phyloP scores from a whole-genome alignment of 768 basidiomycete genomes.

The Udeniomyces megalosporus region DNA sequence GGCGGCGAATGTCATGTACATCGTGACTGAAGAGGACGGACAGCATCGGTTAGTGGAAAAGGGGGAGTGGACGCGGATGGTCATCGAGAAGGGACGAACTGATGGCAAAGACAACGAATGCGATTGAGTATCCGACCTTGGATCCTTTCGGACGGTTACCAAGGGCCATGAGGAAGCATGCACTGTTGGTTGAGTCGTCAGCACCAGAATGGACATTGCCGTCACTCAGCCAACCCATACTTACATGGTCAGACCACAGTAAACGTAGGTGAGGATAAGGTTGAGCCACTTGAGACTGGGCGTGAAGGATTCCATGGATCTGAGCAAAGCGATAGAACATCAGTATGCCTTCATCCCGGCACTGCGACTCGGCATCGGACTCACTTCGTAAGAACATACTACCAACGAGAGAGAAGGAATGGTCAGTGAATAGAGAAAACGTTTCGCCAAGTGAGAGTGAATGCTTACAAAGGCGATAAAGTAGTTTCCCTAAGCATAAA shows the following conservation, averaged over 20 bases:
- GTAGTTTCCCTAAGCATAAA: conserved; percentile 66
- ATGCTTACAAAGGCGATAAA: conserved; percentile 61
- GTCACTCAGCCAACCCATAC: neutral
- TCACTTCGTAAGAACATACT: conserved; percentile 10
- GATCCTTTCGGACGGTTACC: conserved; percentile 80
- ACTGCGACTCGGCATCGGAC: neutral
- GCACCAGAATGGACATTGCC: neutral
- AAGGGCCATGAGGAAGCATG: conserved; percentile 71
- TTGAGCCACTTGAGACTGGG: conserved; percentile 37
- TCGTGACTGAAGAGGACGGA: conserved; percentile 37
- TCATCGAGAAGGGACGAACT: conserved; percentile 19
- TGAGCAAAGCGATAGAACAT: conserved; percentile 20
- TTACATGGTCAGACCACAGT: conserved; percentile 60
- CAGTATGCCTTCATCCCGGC: neutral
- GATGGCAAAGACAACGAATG: conserved; percentile 71
- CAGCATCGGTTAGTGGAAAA: neutral
- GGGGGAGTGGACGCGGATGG: neutral
- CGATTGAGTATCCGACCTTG: conserved; percentile 69
- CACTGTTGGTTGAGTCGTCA: neutral
- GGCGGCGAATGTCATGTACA: conserved; percentile 70
- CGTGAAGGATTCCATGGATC: conserved; percentile 44
- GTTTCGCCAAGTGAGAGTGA: too few relatives aligned
- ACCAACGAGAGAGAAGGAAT: neutral
- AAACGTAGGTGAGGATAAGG: conserved; percentile 64
- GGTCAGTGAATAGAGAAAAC: neutral